Percentiles rank a stretch among this genome's conserved stretches.
Conservation (phyloP, 2,329 filamentous ascomycete species). For the Fusarium napiforme region DNA sequence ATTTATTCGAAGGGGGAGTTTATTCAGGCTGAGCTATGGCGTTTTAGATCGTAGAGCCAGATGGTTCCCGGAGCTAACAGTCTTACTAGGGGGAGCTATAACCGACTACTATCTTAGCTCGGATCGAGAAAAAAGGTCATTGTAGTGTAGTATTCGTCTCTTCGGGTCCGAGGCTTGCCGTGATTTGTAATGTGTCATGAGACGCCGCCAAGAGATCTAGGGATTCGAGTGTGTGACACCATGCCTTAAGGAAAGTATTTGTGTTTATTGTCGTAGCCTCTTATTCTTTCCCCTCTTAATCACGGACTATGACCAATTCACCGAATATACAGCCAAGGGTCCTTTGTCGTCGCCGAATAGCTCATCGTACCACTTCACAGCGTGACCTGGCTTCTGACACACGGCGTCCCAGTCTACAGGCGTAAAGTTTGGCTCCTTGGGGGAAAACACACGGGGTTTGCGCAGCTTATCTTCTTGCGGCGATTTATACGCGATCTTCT, state of each 20-base stretch:
- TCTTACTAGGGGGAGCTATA: not conserved
- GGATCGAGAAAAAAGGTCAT: not conserved
- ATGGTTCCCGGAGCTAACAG: slow-evolving; percentile 3
- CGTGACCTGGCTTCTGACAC: slow-evolving; percentile 46
- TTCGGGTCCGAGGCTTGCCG: not conserved
- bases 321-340: slow-evolving; percentile 29
- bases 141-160: not conserved
- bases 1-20: not conserved
- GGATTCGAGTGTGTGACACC: not conserved
- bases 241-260: not conserved
- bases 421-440: slow-evolving; percentile 33
- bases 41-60: not conserved
- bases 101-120: not conserved
- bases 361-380: slow-evolving; percentile 47
- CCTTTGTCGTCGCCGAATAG: slow-evolving; percentile 50
- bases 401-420: slow-evolving; percentile 48
- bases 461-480: slow-evolving; percentile 28
- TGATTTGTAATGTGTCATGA: slow-evolving; percentile 18
- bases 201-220: slow-evolving; percentile 9
- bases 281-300: not conserved
- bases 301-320: not conserved
- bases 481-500: slow-evolving; percentile 40
- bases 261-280: not conserved
- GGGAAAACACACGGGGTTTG: slow-evolving; percentile 42
- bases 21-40: slow-evolving; percentile 17